Evolutionary conservation across 2,329 filamentous ascomycete species (phyloP), one percentile per base, ranked within the genome.

Genomic region (Pseudogymnoascus sp.): DNA sequence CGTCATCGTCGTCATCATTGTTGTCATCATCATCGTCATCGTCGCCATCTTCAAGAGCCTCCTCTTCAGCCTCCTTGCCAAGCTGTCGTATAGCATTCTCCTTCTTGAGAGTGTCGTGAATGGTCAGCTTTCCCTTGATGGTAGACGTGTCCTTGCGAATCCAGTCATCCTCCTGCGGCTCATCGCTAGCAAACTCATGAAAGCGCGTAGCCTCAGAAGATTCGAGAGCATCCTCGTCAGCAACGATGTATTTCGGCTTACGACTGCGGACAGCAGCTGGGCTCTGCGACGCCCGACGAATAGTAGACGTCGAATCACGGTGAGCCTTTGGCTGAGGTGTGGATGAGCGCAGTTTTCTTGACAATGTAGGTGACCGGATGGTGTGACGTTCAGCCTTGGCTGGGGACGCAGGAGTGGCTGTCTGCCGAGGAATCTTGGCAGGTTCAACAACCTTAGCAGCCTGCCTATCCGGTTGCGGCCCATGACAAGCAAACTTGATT

Each of bases 121-220:
- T 87, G 3, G 93, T 97, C 40, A 99, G 81, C 71, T 90, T 91
- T 60, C 82, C 82, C 63, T 82, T 81, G 67, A 86, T 80, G 33
- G 84, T 82, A 6, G 82, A 80, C 35, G 84, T 80, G 70, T 90
- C 88, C 63, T 88, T 86, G 14, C 80, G 80, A 31, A 96, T 90
- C 95, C 95, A 99, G 70, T 96, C 93, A 64, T 97, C 93, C 66
- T 95, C 89, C 64, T 91, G 86, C 42, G 88, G 81, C 64, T 86
- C 82, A 60, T 90, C 92, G 72, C 89, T 92, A 47, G 91, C 93
- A 74, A 97, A 97, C 71, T 96, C 93, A 73, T 97, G 91, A 72
- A 97, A 97, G 59, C 78, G 85, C 72, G 78, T 86, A 26, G 80
- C 80, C 66, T 87, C 83, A 1, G 71, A 74, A 16, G 65, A 66